phyloP scores from a whole-genome alignment of 2,329 filamentous ascomycete species.

The Fusarium coffeatum region DNA sequence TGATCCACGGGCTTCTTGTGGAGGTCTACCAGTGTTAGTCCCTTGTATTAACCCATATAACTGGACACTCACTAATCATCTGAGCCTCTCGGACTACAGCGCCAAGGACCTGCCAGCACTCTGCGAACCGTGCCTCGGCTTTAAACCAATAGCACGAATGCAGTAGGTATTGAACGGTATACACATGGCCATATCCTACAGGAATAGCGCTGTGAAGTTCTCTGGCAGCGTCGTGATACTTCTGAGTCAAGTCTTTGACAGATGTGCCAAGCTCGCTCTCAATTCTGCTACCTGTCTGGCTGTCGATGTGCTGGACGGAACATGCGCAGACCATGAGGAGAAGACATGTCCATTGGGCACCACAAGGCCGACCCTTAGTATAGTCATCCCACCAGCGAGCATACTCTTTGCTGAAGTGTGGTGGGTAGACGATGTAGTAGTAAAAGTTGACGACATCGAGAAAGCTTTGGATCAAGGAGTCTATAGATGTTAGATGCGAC shows the following conservation, averaged over 20 bases:
- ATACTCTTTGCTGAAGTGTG: slow-evolving; percentile 29
- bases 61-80: slow-evolving; percentile 14
- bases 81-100: slow-evolving; percentile 25
- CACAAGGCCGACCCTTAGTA: slow-evolving; percentile 13
- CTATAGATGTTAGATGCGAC: neutral
- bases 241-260: slow-evolving; percentile 17
- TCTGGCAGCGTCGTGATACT: slow-evolving; percentile 20
- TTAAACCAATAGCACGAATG: slow-evolving; percentile 32
- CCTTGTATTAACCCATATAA: accelerated
- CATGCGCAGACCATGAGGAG: slow-evolving; percentile 28
- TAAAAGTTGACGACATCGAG: slow-evolving; percentile 31
- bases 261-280: slow-evolving; percentile 10
- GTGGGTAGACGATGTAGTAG: slow-evolving; percentile 28
- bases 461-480: slow-evolving; percentile 17
- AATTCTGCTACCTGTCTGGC: slow-evolving; percentile 2
- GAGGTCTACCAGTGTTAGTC: neutral
- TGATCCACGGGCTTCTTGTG: slow-evolving; percentile 11
- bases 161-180: slow-evolving; percentile 14
- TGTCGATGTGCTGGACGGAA: slow-evolving; percentile 22
- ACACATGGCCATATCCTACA: slow-evolving; percentile 16
- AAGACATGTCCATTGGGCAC: slow-evolving; percentile 28
- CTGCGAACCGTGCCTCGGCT: slow-evolving; percentile 21
- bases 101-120: slow-evolving; percentile 23
- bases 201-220: slow-evolving; percentile 28
- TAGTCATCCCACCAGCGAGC: slow-evolving; percentile 27